Base-by-base conservation (phyloP, 1,284 basidiomycete genomes). In the Boletus coffeatus region DNA sequence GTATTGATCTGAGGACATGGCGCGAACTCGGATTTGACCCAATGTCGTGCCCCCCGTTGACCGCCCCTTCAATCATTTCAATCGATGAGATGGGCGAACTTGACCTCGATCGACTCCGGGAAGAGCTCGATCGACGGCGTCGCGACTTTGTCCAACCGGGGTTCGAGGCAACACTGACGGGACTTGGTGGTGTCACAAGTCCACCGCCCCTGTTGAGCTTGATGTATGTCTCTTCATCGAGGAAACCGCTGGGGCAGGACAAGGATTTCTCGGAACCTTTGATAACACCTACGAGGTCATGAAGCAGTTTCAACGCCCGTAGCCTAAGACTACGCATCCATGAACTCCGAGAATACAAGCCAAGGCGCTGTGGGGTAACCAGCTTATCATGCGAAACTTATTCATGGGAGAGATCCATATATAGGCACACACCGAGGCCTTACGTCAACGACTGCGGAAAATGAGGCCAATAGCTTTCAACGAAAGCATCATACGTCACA, bases 121-220 rank as follows among this genome's bases (percentile, higher is more conserved):
- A 65, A 2, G 74, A 69, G 37, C 71, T 70, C 10, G 68, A 74
- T 14, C 75, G 74, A 67, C 67, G 79, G 71, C 69, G 74, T 21
- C 74, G 67, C 5, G 71, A 67, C 66, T 65, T 76, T 57, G 69
- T 76, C 65, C 77, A 69, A 53, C 71, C 74, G 1, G 86, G 85
- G 69, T 89, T 87, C 5, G 84, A 81, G 2, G 83, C 85, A 18
- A 88, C 77, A 65, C 86, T 88, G 21, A 88, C 77, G 10, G 88
- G 89, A 71, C 88, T 89, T 0, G 88, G 88, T 0, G 89, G 89
- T 0, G 88, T 89, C 14, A 87, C 87, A 16, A 90, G 75, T 1
- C 87, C 87, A 1, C 73, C 75, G 75, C 75, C 61, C 70, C 75
- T 69, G 68, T 75, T 72, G 29, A 74, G 63, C 62, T 76, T 75